Base-by-base conservation (phyloP, 805 yeast species). In the Tanozyma kutaoensis region DNA sequence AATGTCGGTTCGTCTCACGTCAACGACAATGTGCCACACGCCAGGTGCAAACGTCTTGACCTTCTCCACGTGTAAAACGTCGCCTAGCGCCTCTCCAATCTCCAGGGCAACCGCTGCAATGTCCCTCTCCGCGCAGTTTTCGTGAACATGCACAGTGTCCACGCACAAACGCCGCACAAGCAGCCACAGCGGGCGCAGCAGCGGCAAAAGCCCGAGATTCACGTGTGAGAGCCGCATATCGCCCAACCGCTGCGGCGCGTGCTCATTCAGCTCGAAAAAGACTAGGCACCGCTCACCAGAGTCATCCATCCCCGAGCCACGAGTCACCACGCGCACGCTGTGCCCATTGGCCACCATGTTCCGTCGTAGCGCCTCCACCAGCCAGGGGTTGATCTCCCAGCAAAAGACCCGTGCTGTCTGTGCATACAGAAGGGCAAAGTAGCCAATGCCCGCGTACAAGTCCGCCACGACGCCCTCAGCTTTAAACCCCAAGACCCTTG, bases 31-130 rank as follows among this genome's bases (percentile, higher is more conserved):
- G 38, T 82, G 95, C 76, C 80, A 76, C 2, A 84, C 72, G 26
- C 77, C 88, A 0, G 95, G 95, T 0, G 94, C 93, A 59, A 74
- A 82, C 0, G 88, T 78, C 51, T 82, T 84, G 29, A 84, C 79
- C 37, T 57, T 66, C 35, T 78, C 82, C 8, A 75, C 33, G 33
- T 69, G 73, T 1, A 39, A 8, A 8, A 48, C 49, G 17, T 15
- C 7, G 17, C 5, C 5, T 24, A 25, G 10, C 12, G 27, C 12
- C 12, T 4, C 13, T 8, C 27, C 26, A 15, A 30, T 30, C n/a
- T 15, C n/a, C 10, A 13, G 20, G 12, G 17, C 5, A 15, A 15
- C 7, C 17, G 17, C 5, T 15, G 17, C 17, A 15, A 15, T 5
- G 7, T 15, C 17, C 7, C 17, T 7, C 7, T 5, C 17, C 7